Percentiles rank a stretch among this genome's conserved stretches.
Evolutionary conservation across 768 basidiomycete species (phyloP).

Genomic region (Russula sp.): DNA sequence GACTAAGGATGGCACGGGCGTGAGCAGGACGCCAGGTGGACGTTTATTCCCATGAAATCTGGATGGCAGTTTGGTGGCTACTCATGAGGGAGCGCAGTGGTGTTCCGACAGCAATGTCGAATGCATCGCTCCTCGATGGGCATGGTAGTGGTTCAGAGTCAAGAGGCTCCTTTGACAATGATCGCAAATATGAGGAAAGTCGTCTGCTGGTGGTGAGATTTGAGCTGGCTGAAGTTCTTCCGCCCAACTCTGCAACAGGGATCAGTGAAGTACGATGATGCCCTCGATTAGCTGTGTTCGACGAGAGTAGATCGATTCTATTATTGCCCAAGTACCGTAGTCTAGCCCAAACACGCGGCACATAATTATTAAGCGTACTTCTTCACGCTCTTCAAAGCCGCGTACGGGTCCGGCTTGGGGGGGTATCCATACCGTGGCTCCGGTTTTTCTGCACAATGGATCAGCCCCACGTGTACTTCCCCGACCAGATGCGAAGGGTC

Average conservation of each 20-base stretch:
- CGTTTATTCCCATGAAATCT: background rate
- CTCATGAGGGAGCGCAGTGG: no score
- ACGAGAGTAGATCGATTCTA: background rate
- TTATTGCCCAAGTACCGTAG: background rate
- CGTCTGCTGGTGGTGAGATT: no score
- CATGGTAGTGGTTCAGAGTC: no score
- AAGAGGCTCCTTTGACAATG: no score
- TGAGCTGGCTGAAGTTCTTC: no score
- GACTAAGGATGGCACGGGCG: no score
- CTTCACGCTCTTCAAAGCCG: slow-evolving; percentile 37
- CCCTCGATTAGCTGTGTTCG: background rate
- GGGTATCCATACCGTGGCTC: slow-evolving; percentile 56
- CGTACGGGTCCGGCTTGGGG: slow-evolving; percentile 51
- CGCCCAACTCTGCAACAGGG: no score
- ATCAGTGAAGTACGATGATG: no score
- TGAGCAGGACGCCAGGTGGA: no score
- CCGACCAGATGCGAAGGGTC: slow-evolving; percentile 22
- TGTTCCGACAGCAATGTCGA: no score
- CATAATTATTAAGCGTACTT: slow-evolving; percentile 12
- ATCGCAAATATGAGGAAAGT: no score
- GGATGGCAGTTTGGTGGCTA: background rate
- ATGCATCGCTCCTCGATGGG: no score
- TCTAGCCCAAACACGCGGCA: background rate
- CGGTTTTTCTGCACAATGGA: slow-evolving; percentile 32
- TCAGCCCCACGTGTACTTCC: slow-evolving; percentile 4